phyloP scores from a whole-genome alignment of 306 rosid genomes.

The Dalbergia cultrata region DNA sequence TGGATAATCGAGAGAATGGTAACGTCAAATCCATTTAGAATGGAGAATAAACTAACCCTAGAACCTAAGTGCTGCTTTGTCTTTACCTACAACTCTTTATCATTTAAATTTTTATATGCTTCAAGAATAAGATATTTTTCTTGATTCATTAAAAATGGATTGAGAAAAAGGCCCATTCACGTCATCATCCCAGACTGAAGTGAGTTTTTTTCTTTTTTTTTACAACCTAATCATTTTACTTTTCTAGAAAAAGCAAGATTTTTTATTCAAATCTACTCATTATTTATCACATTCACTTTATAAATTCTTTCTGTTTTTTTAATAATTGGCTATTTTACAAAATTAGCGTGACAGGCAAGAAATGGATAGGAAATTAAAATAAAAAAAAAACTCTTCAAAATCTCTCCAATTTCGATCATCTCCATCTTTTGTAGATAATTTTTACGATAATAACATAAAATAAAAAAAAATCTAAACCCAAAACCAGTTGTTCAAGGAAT shows the following conservation, averaged over 20 bases:
- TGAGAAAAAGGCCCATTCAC: too few relatives aligned
- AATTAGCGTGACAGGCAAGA: neutral
- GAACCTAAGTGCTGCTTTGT: conserved; percentile 38
- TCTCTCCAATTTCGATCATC: neutral
- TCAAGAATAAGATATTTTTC: neutral
- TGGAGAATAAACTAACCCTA: conserved; percentile 29
- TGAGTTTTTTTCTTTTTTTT: too few relatives aligned
- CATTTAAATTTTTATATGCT: neutral
- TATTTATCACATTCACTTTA: too few relatives aligned
- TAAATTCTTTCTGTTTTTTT: too few relatives aligned
- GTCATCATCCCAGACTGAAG: too few relatives aligned
- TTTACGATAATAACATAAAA: conserved; percentile 21
- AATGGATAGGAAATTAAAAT: too few relatives aligned
- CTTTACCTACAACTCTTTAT: conserved; percentile 19
- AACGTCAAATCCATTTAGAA: conserved; percentile 44
- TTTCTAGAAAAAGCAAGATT: too few relatives aligned
- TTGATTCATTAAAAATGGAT: too few relatives aligned
- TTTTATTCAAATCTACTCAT: too few relatives aligned
- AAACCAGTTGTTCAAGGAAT: conserved; percentile 11
- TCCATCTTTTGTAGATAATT: neutral
- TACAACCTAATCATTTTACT: too few relatives aligned
- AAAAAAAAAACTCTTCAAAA: neutral
- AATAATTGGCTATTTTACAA: too few relatives aligned
- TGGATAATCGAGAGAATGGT: conserved; percentile 31
- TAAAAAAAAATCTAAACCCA: neutral